Evolutionary conservation across 1,139 yeast genomes (phyloP), one percentile per base, ranked within the genome.

Genomic region (Zygosaccharomyces sapae): DNA sequence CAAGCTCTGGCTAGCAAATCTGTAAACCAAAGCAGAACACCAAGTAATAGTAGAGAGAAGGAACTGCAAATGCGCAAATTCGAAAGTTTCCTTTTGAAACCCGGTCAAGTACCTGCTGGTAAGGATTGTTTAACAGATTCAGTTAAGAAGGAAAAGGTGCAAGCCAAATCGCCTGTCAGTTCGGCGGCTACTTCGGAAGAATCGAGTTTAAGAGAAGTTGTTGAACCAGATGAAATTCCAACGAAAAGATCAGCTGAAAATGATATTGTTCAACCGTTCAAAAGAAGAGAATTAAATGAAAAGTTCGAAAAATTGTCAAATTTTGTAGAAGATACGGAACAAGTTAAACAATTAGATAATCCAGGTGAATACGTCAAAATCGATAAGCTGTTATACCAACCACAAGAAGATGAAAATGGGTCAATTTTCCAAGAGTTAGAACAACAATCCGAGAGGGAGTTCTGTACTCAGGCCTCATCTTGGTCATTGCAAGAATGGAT

Each of bases 401-500:
- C 45, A 9, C 43, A 37, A 2, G 33, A 38, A 8, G 19, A 24
- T 4, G 46, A 48, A 12, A 22, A 25, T 18, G 29, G 33, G 5
- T 35, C 44, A 6, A 45, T 49, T 13, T 49, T 49, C 25, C 47
- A 38, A 31, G 56, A 51, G 24, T 31, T 54, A 19, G 53, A 52
- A 10, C 53, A 58, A 16, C 52, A 55, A 12, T 35, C 43, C 3
- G 63, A 53, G 35, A 48, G 41, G 45, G 59, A 48, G 8, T 52
- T 53, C 30, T 67, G 66, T 35, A 41, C 61, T n/a, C 55, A 61
- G 1, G 56, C 62, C 35, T 62, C 68, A 0, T 56, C 58, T 24
- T 50, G 59, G 47, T 52, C 65, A 3, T 58, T 72, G 16, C 54
- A 57, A 4, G 66, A 68, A 20, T 75, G 79, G 78, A 53, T 66